Conservation (phyloP, 140 eudicot species). For the Anethum foeniculum region DNA sequence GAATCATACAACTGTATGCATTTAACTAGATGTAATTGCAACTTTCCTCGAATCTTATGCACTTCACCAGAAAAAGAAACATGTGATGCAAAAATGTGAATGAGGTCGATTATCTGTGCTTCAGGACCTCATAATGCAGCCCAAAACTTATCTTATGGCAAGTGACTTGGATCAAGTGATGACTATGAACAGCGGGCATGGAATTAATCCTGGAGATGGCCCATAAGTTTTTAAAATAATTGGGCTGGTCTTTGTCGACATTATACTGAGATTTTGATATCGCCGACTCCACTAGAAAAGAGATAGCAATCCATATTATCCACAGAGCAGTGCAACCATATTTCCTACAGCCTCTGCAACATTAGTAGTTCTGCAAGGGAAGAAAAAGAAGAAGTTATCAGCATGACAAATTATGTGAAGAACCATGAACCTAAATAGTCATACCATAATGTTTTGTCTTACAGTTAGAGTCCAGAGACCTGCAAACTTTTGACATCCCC, state of each 20-base stretch:
- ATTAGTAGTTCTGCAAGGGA: neutral
- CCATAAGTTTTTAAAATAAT: neutral
- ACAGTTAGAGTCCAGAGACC: neutral
- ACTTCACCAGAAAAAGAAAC: neutral
- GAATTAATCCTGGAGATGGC: neutral
- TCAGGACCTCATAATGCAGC: neutral
- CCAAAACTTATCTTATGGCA: neutral
- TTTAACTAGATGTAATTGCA: neutral
- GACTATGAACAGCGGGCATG: neutral
- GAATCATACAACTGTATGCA: neutral
- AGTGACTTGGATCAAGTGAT: neutral
- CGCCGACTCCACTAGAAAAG: neutral
- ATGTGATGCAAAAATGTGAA: neutral
- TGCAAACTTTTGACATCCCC: neutral
- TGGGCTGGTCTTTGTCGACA: neutral
- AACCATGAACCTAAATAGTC: neutral
- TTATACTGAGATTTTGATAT: neutral
- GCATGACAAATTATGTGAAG: neutral
- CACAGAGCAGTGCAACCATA: neutral
- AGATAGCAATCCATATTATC: neutral
- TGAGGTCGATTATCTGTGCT: neutral
- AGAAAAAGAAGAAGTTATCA: neutral
- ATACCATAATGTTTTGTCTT: neutral
- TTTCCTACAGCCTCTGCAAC: neutral
- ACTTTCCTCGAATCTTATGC: neutral